Percentiles rank a stretch among this genome's conserved stretches.
phyloP scores from a whole-genome alignment of 495 filamentous ascomycete species.

The Chaetomidium leptoderma region DNA sequence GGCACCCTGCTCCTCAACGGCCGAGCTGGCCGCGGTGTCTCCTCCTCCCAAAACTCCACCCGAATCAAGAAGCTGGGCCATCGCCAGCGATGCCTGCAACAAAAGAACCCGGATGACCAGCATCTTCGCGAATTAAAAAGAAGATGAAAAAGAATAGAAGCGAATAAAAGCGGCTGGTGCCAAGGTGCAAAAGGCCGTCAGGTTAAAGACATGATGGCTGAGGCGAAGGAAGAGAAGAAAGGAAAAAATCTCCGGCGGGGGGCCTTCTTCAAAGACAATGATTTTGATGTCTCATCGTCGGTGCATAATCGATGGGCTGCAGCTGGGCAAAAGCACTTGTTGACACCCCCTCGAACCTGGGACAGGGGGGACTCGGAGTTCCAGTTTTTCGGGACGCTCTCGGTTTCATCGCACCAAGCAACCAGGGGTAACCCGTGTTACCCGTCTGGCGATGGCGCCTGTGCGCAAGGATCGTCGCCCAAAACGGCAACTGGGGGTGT shows the following conservation, averaged over 20 bases:
- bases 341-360: background rate
- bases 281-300: conserved; percentile 5
- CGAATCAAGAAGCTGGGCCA: conserved; percentile 22
- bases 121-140: conserved; percentile 21
- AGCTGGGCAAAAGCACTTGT: background rate
- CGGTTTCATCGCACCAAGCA: conserved; percentile 3
- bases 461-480: background rate
- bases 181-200: conserved; percentile 9
- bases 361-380: background rate
- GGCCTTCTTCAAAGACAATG: background rate
- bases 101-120: conserved; percentile 32
- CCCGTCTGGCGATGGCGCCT: background rate
- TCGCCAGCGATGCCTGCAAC: conserved; percentile 27
- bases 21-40: background rate
- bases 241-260: background rate
- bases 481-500: conserved; percentile 8
- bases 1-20: background rate
- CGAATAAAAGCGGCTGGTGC: conserved; percentile 8
- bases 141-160: conserved; percentile 13
- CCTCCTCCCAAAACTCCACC: conserved; percentile 15
- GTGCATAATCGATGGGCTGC: background rate
- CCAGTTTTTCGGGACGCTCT: conserved; percentile 6
- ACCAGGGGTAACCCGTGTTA: conserved; percentile 4
- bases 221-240: background rate
- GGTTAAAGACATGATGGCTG: conserved; percentile 1